phyloP scores from a whole-genome alignment of 768 basidiomycete species.

The Amanita rimosa region DNA sequence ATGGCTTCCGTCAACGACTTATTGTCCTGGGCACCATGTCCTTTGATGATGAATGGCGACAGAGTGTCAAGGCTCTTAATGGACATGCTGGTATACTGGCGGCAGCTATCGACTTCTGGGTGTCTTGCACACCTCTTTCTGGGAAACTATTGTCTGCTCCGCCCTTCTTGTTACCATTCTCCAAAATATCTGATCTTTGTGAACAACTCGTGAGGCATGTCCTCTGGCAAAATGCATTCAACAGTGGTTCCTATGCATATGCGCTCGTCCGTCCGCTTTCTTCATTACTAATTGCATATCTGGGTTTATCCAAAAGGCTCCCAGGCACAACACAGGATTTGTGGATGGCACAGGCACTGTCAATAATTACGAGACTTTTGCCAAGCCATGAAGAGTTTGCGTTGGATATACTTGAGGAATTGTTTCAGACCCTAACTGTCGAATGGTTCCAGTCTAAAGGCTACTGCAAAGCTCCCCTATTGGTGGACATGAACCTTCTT shows the following conservation, averaged over 20 bases:
- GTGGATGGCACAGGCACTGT: slow-evolving; percentile 59
- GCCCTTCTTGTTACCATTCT: slow-evolving; percentile 53
- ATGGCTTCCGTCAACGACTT: slow-evolving; percentile 21
- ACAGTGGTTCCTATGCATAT: slow-evolving; percentile 14
- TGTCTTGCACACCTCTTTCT: slow-evolving; percentile 42
- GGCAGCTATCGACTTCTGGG: slow-evolving; percentile 49
- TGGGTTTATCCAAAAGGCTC: slow-evolving; percentile 45
- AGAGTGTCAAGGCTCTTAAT: slow-evolving; percentile 20
- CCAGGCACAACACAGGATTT: slow-evolving; percentile 44
- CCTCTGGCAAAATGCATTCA: slow-evolving; percentile 31
- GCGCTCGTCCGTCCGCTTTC: slow-evolving; percentile 43
- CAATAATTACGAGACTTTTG: slow-evolving; percentile 40
- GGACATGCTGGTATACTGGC: slow-evolving; percentile 26
- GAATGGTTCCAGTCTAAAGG: slow-evolving; percentile 28
- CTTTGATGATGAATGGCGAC: slow-evolving; percentile 6
- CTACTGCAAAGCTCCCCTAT: slow-evolving; percentile 30
- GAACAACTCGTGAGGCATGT: slow-evolving; percentile 38
- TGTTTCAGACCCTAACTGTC: slow-evolving; percentile 23
- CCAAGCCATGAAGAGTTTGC: slow-evolving; percentile 71
- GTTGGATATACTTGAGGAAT: slow-evolving; percentile 26
- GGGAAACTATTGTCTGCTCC: slow-evolving; percentile 31
- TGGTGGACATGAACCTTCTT: slow-evolving; percentile 38
- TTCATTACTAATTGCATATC: slow-evolving; percentile 38
- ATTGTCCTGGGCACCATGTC: slow-evolving; percentile 9
- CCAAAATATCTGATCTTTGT: slow-evolving; percentile 39